Evolutionary conservation across 345 rosid species (phyloP).

Genomic region (Hibiscus tridactylites): DNA sequence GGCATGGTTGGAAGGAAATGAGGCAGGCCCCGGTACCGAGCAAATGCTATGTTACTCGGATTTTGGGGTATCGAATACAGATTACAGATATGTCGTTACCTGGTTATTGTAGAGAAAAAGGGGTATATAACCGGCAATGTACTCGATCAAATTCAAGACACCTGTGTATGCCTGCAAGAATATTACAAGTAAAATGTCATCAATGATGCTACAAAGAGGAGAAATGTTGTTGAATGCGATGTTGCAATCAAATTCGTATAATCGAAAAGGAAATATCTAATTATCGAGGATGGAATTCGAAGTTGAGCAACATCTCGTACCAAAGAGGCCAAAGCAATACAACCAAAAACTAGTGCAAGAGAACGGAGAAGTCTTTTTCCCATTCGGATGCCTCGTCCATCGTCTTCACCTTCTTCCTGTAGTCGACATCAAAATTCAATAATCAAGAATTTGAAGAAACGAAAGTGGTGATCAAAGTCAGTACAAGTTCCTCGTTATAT

Average conservation of each 20-base stretch:
- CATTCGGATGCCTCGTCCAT: constrained; percentile 59
- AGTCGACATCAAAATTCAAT: constrained; percentile 24
- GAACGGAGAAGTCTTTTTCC: constrained; percentile 88
- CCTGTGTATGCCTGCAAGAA: constrained; percentile 76
- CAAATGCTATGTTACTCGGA: not conserved
- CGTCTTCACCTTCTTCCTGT: constrained; percentile 94
- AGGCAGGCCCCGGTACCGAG: not conserved
- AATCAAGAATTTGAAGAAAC: constrained; percentile 11
- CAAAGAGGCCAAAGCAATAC: constrained; percentile 76
- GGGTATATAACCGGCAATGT: constrained; percentile 52
- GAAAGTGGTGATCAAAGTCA: not conserved
- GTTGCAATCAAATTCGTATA: not conserved
- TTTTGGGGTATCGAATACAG: not conserved
- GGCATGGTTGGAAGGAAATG: not conserved
- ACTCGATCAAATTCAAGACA: constrained; percentile 66
- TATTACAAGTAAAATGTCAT: constrained; percentile 12
- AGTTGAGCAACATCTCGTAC: constrained; percentile 28
- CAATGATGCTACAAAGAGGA: not conserved
- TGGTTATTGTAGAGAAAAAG: constrained; percentile 68
- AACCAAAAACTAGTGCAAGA: constrained; percentile 77
- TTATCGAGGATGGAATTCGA: not conserved
- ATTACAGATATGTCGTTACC: constrained; percentile 27
- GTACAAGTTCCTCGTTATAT: not conserved
- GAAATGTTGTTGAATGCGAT: not conserved
- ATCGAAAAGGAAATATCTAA: not conserved